Conservation (phyloP, 768 basidiomycete species). For the Fomitopsis serialis region DNA sequence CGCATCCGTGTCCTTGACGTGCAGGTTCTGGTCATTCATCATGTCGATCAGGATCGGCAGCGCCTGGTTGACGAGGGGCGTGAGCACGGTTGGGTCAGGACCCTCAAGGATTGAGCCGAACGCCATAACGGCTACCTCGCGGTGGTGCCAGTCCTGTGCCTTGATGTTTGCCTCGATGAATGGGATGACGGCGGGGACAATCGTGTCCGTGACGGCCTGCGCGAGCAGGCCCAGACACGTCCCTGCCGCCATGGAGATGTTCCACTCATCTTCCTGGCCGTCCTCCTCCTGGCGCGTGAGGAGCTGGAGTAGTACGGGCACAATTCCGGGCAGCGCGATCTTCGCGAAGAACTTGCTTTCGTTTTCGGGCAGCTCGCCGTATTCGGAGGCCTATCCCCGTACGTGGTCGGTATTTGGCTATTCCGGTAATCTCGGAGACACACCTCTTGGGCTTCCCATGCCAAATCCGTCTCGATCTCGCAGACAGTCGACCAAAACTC, state of each 20-base stretch:
- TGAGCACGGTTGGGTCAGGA: constrained; percentile 82
- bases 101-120: constrained; percentile 98
- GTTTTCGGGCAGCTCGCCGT: constrained; percentile 78
- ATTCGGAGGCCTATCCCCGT: constrained; percentile 69
- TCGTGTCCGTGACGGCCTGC: constrained; percentile 82
- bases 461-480: constrained; percentile 92
- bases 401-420: background rate
- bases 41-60: constrained; percentile 90
- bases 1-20: constrained; percentile 95
- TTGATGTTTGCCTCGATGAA: constrained; percentile 98
- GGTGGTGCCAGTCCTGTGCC: constrained; percentile 85
- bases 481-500: constrained; percentile 99
- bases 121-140: constrained; percentile 97
- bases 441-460: constrained; percentile 89
- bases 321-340: constrained; percentile 89
- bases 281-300: constrained; percentile 94
- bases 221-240: constrained; percentile 88
- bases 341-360: constrained; percentile 92
- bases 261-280: constrained; percentile 98
- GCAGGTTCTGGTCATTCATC: constrained; percentile 82
- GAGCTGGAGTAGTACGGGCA: constrained; percentile 85
- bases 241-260: constrained; percentile 93
- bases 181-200: constrained; percentile 91
- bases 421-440: background rate
- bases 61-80: constrained; percentile 90